Evolutionary conservation across 2,329 filamentous ascomycete species (phyloP), one percentile per base, ranked within the genome.

Genomic region (Penicillium palitans): DNA sequence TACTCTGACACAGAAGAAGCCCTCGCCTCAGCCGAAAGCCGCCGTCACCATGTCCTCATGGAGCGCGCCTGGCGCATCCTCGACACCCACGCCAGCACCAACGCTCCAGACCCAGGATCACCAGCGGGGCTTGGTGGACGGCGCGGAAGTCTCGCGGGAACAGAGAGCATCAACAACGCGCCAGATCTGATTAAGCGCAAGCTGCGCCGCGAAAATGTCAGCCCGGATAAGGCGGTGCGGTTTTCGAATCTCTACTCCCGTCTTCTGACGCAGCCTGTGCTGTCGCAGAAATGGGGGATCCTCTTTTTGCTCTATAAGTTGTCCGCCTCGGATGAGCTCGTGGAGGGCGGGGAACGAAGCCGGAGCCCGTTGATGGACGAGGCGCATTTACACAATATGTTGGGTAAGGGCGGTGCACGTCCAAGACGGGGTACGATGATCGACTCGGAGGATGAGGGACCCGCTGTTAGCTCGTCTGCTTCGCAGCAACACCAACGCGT

Each of bases 261-360:
- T 57, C 84, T 99, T 19, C 81, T 97, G 27, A 90, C 91, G n/a
- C 87, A 97, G 64, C 93, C 93, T 0, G 93, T 98, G 6, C 83
- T 99, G 45, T 90, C 90, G 69, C 90, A 96, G 75, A 99, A 99
- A 83, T 98, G 93, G 92, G 91, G 90, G 3, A 97, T 99, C 64
- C 82, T 99, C 21, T 96, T 96, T 73, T 86, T 99, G 42, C 84
- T 99, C 42, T 90, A 95, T 73, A 87, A 91, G 68, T 84, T 97
- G 48, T 87, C 90, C 61, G 90, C 93, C 70, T 86, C 84, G 49
- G 66, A 68, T 31, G 65, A 61, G 41, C 35, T 55, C 21, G 31
- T 31, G 27, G 69, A 70, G 17, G 69, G 67, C 4, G 70, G 64
- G 45, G 70, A 62, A 37, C 56, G 69, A 13, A 70, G 68, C 55